phyloP scores from a whole-genome alignment of 192 early-diverging fungal genomes.

The Thoreauomyces humboldtii region DNA sequence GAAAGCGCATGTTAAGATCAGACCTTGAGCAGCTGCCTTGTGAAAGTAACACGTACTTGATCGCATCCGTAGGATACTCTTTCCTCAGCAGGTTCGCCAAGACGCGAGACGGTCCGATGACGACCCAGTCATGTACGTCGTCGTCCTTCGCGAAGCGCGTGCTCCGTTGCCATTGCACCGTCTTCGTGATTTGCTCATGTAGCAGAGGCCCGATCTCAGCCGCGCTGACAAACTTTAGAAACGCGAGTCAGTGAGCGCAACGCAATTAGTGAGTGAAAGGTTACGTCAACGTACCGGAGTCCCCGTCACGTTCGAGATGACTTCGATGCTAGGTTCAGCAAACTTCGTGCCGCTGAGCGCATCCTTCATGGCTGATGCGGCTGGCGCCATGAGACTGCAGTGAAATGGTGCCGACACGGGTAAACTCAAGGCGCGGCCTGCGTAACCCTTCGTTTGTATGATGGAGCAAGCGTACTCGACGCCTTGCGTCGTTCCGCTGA shows the following conservation, averaged over 20 bases:
- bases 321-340: conserved; percentile 70
- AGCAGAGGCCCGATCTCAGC: conserved; percentile 67
- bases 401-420: conserved; percentile 98
- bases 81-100: conserved; percentile 85
- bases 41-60: conserved; percentile 1
- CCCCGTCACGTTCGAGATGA: conserved; percentile 92
- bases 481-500: conserved; percentile 83
- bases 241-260: not conserved
- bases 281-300: conserved; percentile 69
- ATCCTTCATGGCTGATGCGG: conserved; percentile 69
- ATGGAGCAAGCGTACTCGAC: conserved; percentile 81
- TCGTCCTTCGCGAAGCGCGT: conserved; percentile 76
- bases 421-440: conserved; percentile 82
- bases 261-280: not conserved
- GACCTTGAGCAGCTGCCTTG: not conserved
- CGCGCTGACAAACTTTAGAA: conserved; percentile 44
- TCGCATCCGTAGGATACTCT: conserved; percentile 63
- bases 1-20: not conserved
- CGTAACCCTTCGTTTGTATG: conserved; percentile 77
- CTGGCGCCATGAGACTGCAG: conserved; percentile 87
- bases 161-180: conserved; percentile 88
- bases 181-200: conserved; percentile 74
- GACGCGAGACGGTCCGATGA: conserved; percentile 82
- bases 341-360: conserved; percentile 73
- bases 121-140: conserved; percentile 80